phyloP scores from a whole-genome alignment of 495 filamentous ascomycete species.

The Elasticomyces elasticus region DNA sequence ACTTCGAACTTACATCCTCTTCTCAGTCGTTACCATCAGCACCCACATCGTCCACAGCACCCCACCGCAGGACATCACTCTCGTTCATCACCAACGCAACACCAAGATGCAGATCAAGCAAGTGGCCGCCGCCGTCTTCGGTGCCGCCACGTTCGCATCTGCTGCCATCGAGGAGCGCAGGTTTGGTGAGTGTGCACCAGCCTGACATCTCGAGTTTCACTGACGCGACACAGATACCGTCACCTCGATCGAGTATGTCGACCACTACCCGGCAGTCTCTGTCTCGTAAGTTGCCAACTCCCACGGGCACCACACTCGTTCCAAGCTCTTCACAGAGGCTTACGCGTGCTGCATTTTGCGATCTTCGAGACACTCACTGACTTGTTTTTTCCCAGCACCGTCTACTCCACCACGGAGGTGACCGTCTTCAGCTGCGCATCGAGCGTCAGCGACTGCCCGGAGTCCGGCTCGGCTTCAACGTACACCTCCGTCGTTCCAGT shows the following conservation, averaged over 20 bases:
- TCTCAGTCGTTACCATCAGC: not conserved
- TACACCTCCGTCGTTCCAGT: slow-evolving; percentile 20
- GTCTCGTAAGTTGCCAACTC: slow-evolving; percentile 12
- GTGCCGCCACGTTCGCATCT: not conserved
- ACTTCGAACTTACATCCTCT: no score
- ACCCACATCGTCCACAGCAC: not conserved
- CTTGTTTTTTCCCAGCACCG: no score
- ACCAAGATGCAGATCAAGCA: slow-evolving; percentile 8
- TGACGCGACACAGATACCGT: not conserved
- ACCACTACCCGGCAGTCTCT: slow-evolving; percentile 5
- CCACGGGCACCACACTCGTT: no score
- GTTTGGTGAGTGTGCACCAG: not conserved
- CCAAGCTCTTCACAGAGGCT: no score
- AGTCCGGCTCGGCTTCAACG: slow-evolving; percentile 4
- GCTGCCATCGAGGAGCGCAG: not conserved
- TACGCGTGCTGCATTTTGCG: no score
- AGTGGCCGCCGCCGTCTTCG: slow-evolving; percentile 6
- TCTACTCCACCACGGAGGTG: slow-evolving; percentile 17
- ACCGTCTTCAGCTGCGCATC: slow-evolving; percentile 17
- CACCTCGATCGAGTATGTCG: slow-evolving; percentile 1
- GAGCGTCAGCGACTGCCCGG: slow-evolving; percentile 20
- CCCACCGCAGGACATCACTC: slow-evolving; percentile 3
- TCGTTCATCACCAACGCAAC: slow-evolving; percentile 1
- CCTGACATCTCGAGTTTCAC: not conserved
- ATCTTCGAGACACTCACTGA: no score